Percentiles rank a stretch among this genome's conserved stretches.
phyloP scores from a whole-genome alignment of 1,284 basidiomycete species.

The Leccinum pachyderme region DNA sequence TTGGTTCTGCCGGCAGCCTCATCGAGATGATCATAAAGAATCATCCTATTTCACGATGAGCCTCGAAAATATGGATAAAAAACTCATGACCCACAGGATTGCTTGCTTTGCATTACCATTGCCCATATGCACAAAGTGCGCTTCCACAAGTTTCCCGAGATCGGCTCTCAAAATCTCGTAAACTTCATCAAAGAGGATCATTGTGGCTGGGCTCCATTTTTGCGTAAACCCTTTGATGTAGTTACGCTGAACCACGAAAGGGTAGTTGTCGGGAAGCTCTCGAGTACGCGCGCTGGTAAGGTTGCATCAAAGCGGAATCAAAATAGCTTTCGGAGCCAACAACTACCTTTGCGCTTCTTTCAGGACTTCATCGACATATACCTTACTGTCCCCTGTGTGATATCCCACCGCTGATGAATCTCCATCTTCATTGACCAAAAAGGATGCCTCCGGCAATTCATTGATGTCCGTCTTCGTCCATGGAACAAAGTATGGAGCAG shows the following conservation, averaged over 20 bases:
- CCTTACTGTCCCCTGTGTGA: slow-evolving; percentile 12
- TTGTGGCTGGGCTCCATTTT: slow-evolving; percentile 51
- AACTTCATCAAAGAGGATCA: slow-evolving; percentile 47
- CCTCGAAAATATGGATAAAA: neutral
- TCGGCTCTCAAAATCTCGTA: slow-evolving; percentile 40
- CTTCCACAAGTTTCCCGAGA: slow-evolving; percentile 41
- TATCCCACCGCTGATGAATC: slow-evolving; percentile 22
- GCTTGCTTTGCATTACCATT: slow-evolving; percentile 51
- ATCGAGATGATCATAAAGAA: slow-evolving; percentile 49
- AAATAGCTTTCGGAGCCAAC: neutral
- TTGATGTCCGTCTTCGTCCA: slow-evolving; percentile 16
- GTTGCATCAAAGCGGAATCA: neutral
- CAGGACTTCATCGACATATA: slow-evolving; percentile 60
- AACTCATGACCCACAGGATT: slow-evolving; percentile 44
- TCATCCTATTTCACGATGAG: slow-evolving; percentile 35
- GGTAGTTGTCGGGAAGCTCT: slow-evolving; percentile 64
- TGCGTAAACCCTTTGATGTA: slow-evolving; percentile 48
- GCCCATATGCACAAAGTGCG: slow-evolving; percentile 53
- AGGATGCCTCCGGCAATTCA: slow-evolving; percentile 28
- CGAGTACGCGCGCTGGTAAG: slow-evolving; percentile 58
- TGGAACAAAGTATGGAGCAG: slow-evolving; percentile 52
- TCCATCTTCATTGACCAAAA: slow-evolving; percentile 43
- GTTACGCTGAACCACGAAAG: slow-evolving; percentile 54
- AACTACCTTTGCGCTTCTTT: slow-evolving; percentile 44
- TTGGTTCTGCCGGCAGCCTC: slow-evolving; percentile 40